phyloP scores from a whole-genome alignment of 2,329 filamentous ascomycete species.

The Ceratocystis alfenasii region DNA sequence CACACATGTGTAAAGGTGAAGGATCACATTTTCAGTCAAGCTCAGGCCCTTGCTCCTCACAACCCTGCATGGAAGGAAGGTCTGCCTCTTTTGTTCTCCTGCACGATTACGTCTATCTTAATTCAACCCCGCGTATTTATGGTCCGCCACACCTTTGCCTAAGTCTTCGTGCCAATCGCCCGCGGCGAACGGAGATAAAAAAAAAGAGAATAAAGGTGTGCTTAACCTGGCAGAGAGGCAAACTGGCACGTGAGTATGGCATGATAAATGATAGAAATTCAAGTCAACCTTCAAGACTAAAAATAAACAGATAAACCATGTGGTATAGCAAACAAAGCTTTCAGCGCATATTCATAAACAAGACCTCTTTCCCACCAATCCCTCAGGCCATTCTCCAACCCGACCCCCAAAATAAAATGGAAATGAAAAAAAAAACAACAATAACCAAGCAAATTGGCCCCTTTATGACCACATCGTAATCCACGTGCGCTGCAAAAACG shows the following conservation, averaged over 20 bases:
- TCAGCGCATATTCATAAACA: not conserved
- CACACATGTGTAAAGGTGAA: no score
- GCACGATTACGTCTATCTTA: no score
- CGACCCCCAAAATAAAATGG: not conserved
- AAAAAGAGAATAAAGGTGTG: no score
- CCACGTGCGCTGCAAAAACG: slow-evolving; percentile 30
- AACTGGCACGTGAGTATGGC: not conserved
- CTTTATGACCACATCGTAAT: slow-evolving; percentile 31
- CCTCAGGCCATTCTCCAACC: not conserved
- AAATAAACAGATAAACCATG: not conserved
- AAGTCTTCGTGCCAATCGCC: no score
- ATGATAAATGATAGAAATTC: not conserved
- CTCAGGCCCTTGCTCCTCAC: no score
- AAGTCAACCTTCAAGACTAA: not conserved
- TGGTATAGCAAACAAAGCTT: slow-evolving; percentile 9
- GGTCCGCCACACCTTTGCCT: no score
- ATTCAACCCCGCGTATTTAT: no score
- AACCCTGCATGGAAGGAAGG: no score
- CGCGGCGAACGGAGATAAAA: no score
- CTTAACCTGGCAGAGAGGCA: not conserved
- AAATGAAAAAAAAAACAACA: not conserved
- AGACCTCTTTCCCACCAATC: not conserved
- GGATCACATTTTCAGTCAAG: no score
- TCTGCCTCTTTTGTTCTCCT: no score
- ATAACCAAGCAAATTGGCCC: not conserved